A percentile compares a stretch with the other conserved stretches of the same genome.
Conservation (phyloP, 768 basidiomycete genomes). For the Leccinum imitatum region DNA sequence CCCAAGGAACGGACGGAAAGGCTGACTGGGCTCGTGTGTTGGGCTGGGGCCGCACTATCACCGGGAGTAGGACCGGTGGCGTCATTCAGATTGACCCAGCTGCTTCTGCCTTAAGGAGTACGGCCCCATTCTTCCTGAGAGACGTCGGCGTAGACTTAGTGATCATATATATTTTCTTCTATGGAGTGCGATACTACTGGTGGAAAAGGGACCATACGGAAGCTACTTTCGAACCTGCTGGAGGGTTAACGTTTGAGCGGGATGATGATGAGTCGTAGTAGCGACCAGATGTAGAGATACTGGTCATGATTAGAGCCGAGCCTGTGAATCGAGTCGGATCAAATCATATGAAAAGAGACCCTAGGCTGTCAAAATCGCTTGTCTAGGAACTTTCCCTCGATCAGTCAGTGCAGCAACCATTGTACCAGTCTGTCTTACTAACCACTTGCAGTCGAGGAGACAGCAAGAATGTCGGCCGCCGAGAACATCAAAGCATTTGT, state of each 20-base stretch:
- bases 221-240: slow-evolving; percentile 87
- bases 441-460: slow-evolving; percentile 18
- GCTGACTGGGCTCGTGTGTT: slow-evolving; percentile 65
- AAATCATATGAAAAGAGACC: slow-evolving; percentile 31
- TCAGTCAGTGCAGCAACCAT: neutral
- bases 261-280: slow-evolving; percentile 24
- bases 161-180: slow-evolving; percentile 68
- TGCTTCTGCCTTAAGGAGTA: slow-evolving; percentile 83
- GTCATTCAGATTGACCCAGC: slow-evolving; percentile 82
- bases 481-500: slow-evolving; percentile 80
- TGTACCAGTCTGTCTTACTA: slow-evolving; percentile 7
- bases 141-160: slow-evolving; percentile 56
- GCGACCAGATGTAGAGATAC: no score
- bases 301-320: no score
- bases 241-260: slow-evolving; percentile 58
- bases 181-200: slow-evolving; percentile 58
- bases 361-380: slow-evolving; percentile 19
- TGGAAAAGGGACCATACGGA: slow-evolving; percentile 79
- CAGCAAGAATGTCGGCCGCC: slow-evolving; percentile 27
- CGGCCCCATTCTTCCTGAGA: slow-evolving; percentile 66
- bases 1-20: slow-evolving; percentile 63
- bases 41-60: slow-evolving; percentile 76
- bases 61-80: slow-evolving; percentile 73
- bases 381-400: slow-evolving; percentile 20
- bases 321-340: slow-evolving; percentile 4